These are phyloP conservation scores for Gonapodya sp. DNA, from an alignment of 192 early-diverging fungal species.

Conservation along the genomic window DNA sequence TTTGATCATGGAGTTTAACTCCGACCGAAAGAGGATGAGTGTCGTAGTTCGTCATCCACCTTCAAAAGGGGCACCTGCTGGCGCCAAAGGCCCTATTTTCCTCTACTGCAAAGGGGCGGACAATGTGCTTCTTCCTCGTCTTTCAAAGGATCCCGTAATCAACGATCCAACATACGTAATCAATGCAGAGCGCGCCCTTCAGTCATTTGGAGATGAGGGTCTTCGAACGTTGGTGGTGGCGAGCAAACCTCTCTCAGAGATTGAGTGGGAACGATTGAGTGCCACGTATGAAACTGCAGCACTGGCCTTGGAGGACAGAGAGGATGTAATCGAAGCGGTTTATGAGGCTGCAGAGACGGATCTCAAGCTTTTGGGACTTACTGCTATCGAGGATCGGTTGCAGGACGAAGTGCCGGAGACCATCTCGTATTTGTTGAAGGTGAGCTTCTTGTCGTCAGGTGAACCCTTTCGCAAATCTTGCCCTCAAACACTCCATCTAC, in stretches of 20 bases:
- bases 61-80: background rate
- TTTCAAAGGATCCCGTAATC: conserved; percentile 57
- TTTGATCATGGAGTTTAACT: conserved; percentile 82
- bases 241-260: conserved; percentile 58
- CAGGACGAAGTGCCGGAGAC: conserved; percentile 96
- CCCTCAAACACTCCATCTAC: no score
- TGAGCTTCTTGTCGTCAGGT: no score
- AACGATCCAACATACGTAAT: background rate
- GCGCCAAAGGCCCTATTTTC: conserved; percentile 47
- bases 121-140: conserved; percentile 77
- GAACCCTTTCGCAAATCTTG: no score
- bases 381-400: conserved; percentile 94
- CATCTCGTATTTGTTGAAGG: conserved; percentile 64
- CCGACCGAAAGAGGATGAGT: conserved; percentile 92
- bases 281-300: conserved; percentile 63
- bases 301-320: conserved; percentile 64
- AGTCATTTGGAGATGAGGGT: conserved; percentile 69
- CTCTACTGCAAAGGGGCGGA: conserved; percentile 93
- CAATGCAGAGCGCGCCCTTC: conserved; percentile 42
- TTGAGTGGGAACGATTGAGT: conserved; percentile 62
- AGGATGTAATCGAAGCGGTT: conserved; percentile 64
- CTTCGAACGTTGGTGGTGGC: conserved; percentile 80
- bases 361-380: conserved; percentile 81
- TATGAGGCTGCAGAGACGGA: conserved; percentile 72
- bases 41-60: conserved; percentile 65